Percentiles rank a stretch among this genome's conserved stretches.
Conservation (phyloP, 169 alveolate species). For the Plasmodium adleri region DNA sequence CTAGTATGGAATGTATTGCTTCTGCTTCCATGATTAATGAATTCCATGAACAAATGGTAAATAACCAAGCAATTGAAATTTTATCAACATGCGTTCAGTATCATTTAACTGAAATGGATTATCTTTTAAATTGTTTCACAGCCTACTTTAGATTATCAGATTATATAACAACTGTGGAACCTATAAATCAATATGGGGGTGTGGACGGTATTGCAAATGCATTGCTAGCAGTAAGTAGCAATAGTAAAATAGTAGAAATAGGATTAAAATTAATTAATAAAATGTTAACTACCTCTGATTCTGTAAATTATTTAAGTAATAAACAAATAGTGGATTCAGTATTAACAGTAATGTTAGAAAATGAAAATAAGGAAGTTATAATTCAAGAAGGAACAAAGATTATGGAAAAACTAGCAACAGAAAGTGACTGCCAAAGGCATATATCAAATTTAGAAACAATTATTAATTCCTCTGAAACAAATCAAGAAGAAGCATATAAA, state of each 20-base stretch:
- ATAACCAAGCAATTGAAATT: conserved; percentile 91
- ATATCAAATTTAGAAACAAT: conserved; percentile 83
- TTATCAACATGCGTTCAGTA: conserved; percentile 92
- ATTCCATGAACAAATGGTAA: conserved; percentile 88
- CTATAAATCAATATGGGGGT: conserved; percentile 93
- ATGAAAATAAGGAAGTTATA: conserved; percentile 88
- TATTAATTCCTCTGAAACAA: conserved; percentile 83
- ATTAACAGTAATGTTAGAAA: conserved; percentile 91
- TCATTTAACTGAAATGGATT: conserved; percentile 87
- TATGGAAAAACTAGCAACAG: conserved; percentile 90
- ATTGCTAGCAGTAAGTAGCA: conserved; percentile 83
- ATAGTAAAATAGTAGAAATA: conserved; percentile 85
- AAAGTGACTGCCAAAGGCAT: conserved; percentile 89
- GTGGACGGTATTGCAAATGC: conserved; percentile 90
- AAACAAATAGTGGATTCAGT: conserved; percentile 88
- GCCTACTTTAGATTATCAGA: conserved; percentile 89
- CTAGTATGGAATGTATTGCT: conserved; percentile 82
- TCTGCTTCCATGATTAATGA: conserved; percentile 91
- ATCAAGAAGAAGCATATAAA: conserved; percentile 89
- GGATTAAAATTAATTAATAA: conserved; percentile 88
- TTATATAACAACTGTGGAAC: conserved; percentile 84
- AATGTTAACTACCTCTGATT: conserved; percentile 87
- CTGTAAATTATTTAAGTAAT: conserved; percentile 86
- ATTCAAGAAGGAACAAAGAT: conserved; percentile 89
- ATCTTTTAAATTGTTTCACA: conserved; percentile 88